Conservation (phyloP, 768 basidiomycete genomes). For the Stropharia rugosoannulata region DNA sequence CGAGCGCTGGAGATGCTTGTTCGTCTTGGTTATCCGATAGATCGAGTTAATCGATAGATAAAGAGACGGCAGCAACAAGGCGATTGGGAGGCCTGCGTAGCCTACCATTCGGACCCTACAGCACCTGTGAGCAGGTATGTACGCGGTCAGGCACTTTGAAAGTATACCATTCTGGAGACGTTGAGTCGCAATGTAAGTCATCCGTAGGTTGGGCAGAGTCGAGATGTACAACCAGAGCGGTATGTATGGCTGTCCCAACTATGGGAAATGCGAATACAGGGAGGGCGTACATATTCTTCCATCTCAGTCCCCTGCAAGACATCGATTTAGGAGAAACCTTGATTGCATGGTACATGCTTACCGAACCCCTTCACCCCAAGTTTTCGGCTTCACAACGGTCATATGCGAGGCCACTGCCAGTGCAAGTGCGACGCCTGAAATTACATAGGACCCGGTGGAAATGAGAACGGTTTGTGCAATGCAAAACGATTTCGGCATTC, state of each 20-base stretch:
- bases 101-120: slow-evolving; percentile 63
- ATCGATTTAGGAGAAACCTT: neutral
- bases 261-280: slow-evolving; percentile 50
- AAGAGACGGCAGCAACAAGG: slow-evolving; percentile 51
- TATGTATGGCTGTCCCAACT: slow-evolving; percentile 40
- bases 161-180: slow-evolving; percentile 55
- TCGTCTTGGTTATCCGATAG: slow-evolving; percentile 31
- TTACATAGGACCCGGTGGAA: slow-evolving; percentile 39
- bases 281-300: slow-evolving; percentile 44
- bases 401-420: slow-evolving; percentile 44
- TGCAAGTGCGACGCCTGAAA: slow-evolving; percentile 42
- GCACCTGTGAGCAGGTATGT: neutral
- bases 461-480: slow-evolving; percentile 46
- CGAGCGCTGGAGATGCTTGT: slow-evolving; percentile 36
- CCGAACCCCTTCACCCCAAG: slow-evolving; percentile 35
- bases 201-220: slow-evolving; percentile 46
- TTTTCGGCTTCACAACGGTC: slow-evolving; percentile 40
- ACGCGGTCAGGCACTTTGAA: neutral
- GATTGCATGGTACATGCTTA: slow-evolving; percentile 16
- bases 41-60: slow-evolving; percentile 47
- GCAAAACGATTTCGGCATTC: slow-evolving; percentile 61
- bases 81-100: slow-evolving; percentile 56
- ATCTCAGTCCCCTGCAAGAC: slow-evolving; percentile 40
- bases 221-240: slow-evolving; percentile 40
- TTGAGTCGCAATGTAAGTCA: slow-evolving; percentile 60